Base-by-base conservation (phyloP, 1,284 basidiomycete species). In the Sporisorium reilianum region DNA sequence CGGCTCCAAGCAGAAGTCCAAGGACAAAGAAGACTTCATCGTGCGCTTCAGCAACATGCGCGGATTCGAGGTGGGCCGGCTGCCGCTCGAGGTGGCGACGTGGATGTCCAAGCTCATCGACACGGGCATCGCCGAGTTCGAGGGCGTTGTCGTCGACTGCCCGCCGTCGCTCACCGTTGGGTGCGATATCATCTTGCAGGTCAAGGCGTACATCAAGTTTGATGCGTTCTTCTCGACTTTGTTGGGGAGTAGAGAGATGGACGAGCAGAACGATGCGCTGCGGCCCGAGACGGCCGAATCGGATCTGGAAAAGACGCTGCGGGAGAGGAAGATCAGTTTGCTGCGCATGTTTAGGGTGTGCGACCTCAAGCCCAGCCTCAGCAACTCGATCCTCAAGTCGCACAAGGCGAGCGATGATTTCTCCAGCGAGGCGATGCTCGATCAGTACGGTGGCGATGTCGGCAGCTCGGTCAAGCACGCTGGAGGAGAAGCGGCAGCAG, bases 281-380 rank as follows among this genome's bases (percentile, higher is more conserved):
- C 45, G 65, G 9, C 60, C 71, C 18, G 91, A 93, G 84, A 91
- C 90, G 0, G 86, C 89, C 51, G 93, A 95, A 80, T 93, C 91
- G 0, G 86, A 87, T 3, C 88, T 90, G 58, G 93, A 95, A 85
- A 89, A 90, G 70, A 85, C 85, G 18, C 86, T 95, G n/a, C 88
- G 92, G 36, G 90, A 91, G 80, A 88, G 93, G 36, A 95, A 94
- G 80, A 85, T 86, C n/a, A 88, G 79, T 5, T 54, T 85, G 25
- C 45, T 80, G 3, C 68, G 77, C 25, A 68, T 85, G 44, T 85
- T 85, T 34, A 61, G 77, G 12, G 73, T 80, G 10, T 83, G 80
- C 55, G 72, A 76, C 7, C 56, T 85, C 41, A 68, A 63, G 42
- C 78, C 82, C 1, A 63, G 67, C 25, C 55, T 75, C 16, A 74